Percentiles rank a stretch among this genome's conserved stretches.
Conservation (phyloP, 1,139 yeast genomes). For the Hemisphaericaspora xylofermentans region DNA sequence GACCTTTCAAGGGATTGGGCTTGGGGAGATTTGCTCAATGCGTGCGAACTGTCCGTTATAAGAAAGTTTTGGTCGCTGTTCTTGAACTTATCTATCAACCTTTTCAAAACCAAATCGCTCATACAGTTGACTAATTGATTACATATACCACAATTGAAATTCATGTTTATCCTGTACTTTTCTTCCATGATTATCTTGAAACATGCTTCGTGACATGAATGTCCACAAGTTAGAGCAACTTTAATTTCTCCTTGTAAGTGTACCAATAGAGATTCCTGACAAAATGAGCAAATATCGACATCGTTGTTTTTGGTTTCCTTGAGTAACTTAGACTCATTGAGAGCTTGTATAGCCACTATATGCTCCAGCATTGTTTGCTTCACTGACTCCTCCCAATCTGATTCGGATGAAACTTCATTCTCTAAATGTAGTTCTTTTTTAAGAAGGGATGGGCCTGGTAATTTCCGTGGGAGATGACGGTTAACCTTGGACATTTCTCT, state of each 20-base stretch:
- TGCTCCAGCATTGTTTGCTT: background rate
- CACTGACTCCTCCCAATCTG: background rate
- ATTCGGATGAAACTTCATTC: background rate
- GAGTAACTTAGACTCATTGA: constrained; percentile 1
- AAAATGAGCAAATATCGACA: constrained; percentile 26
- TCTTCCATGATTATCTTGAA: constrained; percentile 14
- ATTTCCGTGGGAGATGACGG: background rate
- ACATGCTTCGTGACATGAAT: constrained; percentile 32
- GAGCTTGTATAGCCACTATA: background rate
- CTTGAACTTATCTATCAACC: constrained; percentile 1
- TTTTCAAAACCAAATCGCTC: constrained; percentile 7
- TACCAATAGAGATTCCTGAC: constrained; percentile 23
- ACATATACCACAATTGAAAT: constrained; percentile 21
- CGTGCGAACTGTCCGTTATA: background rate
- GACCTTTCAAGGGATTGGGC: background rate
- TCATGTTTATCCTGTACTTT: constrained; percentile 12
- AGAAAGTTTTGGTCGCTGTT: background rate
- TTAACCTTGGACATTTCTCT: background rate
- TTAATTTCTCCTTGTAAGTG: constrained; percentile 23
- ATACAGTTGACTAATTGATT: constrained; percentile 7
- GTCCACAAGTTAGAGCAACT: constrained; percentile 28
- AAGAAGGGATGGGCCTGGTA: background rate
- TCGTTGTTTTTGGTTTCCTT: constrained; percentile 8
- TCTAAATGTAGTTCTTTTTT: background rate
- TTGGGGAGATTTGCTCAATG: too few relatives aligned